Conservation (phyloP, 2,329 filamentous ascomycete genomes). For the Cryoendolithus antarcticus region DNA sequence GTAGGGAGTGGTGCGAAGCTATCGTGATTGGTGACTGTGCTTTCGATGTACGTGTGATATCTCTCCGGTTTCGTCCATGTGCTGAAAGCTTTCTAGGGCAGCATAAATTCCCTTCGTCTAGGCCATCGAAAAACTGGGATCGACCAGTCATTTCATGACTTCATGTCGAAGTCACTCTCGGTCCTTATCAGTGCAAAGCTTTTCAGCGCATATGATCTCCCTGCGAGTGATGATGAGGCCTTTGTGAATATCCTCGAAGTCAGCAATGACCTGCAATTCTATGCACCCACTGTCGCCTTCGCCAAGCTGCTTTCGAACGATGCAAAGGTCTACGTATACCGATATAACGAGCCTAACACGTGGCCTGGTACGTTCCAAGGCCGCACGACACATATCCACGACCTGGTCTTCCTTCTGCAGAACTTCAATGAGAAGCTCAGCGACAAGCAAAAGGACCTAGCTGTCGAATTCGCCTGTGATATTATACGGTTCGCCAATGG, state of each 20-base stretch:
- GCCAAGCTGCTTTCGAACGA: conserved; percentile 16
- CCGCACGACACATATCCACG: conserved; percentile 32
- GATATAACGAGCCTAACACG: conserved; percentile 37
- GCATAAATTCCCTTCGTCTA: conserved; percentile 12
- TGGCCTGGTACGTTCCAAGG: conserved; percentile 33
- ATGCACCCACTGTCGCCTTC: conserved; percentile 31
- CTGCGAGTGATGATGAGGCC: conserved; percentile 26
- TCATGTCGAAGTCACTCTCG: conserved; percentile 20
- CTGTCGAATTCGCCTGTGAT: conserved; percentile 24
- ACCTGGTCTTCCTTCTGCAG: conserved; percentile 34
- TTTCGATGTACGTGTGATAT: conserved; percentile 25
- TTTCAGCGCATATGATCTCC: conserved; percentile 30
- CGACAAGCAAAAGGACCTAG: conserved; percentile 21
- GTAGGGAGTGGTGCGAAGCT: conserved; percentile 33
- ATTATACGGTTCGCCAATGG: conserved; percentile 30
- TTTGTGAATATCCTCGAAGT: conserved; percentile 32
- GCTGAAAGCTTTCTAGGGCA: conserved; percentile 6
- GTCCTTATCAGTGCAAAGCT: conserved; percentile 16
- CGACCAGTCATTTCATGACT: conserved; percentile 24
- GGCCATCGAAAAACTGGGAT: conserved; percentile 14
- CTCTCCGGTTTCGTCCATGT: neutral
- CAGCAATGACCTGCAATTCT: conserved; percentile 35
- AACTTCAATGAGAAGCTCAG: conserved; percentile 32
- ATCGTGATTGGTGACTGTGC: conserved; percentile 37
- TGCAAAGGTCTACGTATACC: conserved; percentile 26